Evolutionary conservation across 1,284 basidiomycete species (phyloP).

Genomic region (Blastosporella zonata): DNA sequence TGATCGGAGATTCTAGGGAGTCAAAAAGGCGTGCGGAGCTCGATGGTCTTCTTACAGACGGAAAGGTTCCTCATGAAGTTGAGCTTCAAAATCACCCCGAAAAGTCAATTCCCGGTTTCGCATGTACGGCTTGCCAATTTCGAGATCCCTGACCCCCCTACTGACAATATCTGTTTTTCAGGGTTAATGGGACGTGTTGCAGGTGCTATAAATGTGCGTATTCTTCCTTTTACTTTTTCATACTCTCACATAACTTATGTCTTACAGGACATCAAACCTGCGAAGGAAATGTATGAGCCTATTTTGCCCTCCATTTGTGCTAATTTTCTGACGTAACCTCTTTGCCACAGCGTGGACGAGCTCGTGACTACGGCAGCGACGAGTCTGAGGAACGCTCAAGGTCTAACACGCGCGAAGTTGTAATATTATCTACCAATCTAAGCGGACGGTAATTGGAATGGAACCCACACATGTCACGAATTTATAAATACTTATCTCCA

Average conservation of each 20-base stretch:
- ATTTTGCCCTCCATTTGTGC: not conserved
- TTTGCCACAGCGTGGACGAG: slow-evolving; percentile 21
- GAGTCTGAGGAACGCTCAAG: slow-evolving; percentile 22
- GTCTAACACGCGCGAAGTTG: slow-evolving; percentile 24
- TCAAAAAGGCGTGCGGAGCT: slow-evolving; percentile 58
- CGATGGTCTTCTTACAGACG: slow-evolving; percentile 55
- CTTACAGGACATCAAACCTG: slow-evolving; percentile 69
- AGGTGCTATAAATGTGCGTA: slow-evolving; percentile 63
- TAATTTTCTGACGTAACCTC: not conserved
- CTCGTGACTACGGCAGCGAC: slow-evolving; percentile 25
- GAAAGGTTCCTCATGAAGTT: slow-evolving; percentile 73
- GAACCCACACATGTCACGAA: not conserved
- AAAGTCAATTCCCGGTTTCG: slow-evolving; percentile 56
- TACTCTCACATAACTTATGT: slow-evolving; percentile 6
- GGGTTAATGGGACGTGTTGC: slow-evolving; percentile 90
- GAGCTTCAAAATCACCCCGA: slow-evolving; percentile 72
- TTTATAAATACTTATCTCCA: no score
- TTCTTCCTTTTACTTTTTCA: not conserved
- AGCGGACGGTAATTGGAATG: not conserved
- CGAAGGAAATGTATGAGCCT: slow-evolving; percentile 70
- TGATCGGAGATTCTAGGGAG: slow-evolving; percentile 43
- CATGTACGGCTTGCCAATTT: slow-evolving; percentile 42
- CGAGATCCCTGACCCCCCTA: not conserved
- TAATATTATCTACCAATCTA: slow-evolving; percentile 8
- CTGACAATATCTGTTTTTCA: slow-evolving; percentile 22